A percentile compares a stretch with the other conserved stretches of the same genome.
Conservation (phyloP, 192 early-diverging fungal species). For the Podila clonocystis region DNA sequence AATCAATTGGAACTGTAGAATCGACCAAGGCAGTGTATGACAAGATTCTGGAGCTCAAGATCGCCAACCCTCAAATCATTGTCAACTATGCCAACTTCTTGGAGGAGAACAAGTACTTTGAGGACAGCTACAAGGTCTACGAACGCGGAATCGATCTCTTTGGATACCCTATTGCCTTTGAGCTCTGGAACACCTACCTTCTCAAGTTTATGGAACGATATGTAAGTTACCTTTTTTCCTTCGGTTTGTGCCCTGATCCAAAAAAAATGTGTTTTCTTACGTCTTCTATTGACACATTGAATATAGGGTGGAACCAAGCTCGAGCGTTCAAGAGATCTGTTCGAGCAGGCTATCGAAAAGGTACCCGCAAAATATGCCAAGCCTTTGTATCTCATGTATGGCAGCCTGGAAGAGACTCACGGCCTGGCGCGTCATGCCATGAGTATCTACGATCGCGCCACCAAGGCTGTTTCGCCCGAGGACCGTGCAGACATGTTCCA, state of each 20-base stretch:
- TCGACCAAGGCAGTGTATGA: slow-evolving; percentile 89
- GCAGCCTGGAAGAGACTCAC: slow-evolving; percentile 90
- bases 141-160: slow-evolving; percentile 97
- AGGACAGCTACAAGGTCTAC: slow-evolving; percentile 95
- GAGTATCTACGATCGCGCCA: slow-evolving; percentile 94
- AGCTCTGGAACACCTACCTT: slow-evolving; percentile 98
- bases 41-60: slow-evolving; percentile 89
- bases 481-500: slow-evolving; percentile 86
- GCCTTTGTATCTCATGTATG: slow-evolving; percentile 89
- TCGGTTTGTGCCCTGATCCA: background rate
- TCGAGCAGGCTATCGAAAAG: slow-evolving; percentile 91
- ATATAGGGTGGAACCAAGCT: slow-evolving; percentile 78
- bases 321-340: slow-evolving; percentile 94
- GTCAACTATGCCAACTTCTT: slow-evolving; percentile 94
- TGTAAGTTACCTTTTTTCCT: slow-evolving; percentile 43
- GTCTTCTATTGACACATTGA: background rate
- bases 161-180: slow-evolving; percentile 95
- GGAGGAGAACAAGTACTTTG: slow-evolving; percentile 90
- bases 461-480: slow-evolving; percentile 76
- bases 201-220: slow-evolving; percentile 86
- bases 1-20: slow-evolving; percentile 86
- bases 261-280: background rate
- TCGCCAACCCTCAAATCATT: slow-evolving; percentile 96
- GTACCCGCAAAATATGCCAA: slow-evolving; percentile 89
- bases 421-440: slow-evolving; percentile 93